A percentile compares a stretch with the other conserved stretches of the same genome.
phyloP scores from a whole-genome alignment of 192 early-diverging fungal genomes.

The Funneliformis geosporum region DNA sequence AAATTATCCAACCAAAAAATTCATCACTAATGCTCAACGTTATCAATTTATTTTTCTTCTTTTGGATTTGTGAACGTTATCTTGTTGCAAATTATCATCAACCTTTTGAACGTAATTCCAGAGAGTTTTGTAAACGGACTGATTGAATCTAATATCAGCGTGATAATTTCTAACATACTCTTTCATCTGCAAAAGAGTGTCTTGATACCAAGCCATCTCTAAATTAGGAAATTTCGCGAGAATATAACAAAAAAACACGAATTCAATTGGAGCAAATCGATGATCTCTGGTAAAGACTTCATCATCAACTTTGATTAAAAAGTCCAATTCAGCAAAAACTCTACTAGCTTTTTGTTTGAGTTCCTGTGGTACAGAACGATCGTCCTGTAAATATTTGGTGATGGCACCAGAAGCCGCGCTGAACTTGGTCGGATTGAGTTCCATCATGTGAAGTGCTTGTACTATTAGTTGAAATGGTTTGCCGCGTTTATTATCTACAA shows the following conservation, averaged over 20 bases:
- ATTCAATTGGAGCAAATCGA: conserved; percentile 28
- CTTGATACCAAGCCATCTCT: background rate
- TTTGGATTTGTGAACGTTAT: background rate
- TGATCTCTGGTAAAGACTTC: background rate
- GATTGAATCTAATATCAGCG: conserved; percentile 22
- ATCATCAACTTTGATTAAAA: conserved; percentile 13
- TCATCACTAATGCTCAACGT: too few relatives aligned
- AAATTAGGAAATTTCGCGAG: conserved; percentile 5
- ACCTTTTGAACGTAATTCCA: background rate
- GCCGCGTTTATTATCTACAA: conserved; percentile 12
- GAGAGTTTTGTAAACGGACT: background rate
- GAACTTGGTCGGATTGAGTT: background rate
- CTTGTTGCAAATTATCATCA: too few relatives aligned
- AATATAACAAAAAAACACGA: conserved; percentile 30
- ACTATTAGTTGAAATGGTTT: conserved; percentile 27
- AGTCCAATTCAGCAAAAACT: conserved; percentile 9
- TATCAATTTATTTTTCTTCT: background rate
- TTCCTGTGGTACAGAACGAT: conserved; percentile 1
- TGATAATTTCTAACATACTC: conserved; percentile 15
- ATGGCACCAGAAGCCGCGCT: background rate
- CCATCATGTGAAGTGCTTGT: conserved; percentile 26
- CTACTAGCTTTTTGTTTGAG: background rate
- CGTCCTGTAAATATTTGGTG: conserved; percentile 16
- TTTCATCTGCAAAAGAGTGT: conserved; percentile 14
- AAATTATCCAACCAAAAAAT: too few relatives aligned